A percentile compares a stretch with the other conserved stretches of the same genome.
Evolutionary conservation across 805 yeast species (phyloP).

Genomic region (Sporopachydermia quercuum): DNA sequence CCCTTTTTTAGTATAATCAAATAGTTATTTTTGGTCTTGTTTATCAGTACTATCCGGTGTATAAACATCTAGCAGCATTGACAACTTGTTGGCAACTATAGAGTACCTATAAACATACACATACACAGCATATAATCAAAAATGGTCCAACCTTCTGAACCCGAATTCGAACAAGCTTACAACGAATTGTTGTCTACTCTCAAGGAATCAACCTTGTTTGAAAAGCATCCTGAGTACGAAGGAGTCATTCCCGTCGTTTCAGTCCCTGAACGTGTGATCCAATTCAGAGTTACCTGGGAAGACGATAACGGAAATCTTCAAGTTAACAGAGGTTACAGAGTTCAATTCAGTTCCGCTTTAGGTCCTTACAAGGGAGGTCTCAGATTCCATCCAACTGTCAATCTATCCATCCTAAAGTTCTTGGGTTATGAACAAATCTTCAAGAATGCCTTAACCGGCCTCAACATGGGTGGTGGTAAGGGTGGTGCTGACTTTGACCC

Average conservation of each 20-base stretch:
- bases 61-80: too few species aligned
- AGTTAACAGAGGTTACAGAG: conserved; percentile 96
- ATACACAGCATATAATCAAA: conserved; percentile 10
- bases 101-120: too few species aligned
- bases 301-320: conserved; percentile 83
- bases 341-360: conserved; percentile 93
- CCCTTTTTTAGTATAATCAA: too few species aligned
- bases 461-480: conserved; percentile 98
- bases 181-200: conserved; percentile 81
- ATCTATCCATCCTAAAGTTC: conserved; percentile 87
- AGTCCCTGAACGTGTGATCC: conserved; percentile 90
- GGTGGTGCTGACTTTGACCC: conserved; percentile 99
- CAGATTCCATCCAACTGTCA: conserved; percentile 95
- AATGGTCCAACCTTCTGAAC: conserved; percentile 83
- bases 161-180: conserved; percentile 98
- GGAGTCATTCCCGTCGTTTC: conserved; percentile 81
- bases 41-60: too few species aligned
- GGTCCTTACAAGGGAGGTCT: conserved; percentile 99
- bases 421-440: conserved; percentile 97
- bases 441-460: conserved; percentile 95
- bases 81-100: too few species aligned
- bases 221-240: conserved; percentile 79
- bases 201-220: conserved; percentile 81
- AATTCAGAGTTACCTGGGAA: conserved; percentile 97
- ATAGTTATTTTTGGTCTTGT: too few species aligned